Percentiles rank a stretch among this genome's conserved stretches.
These are phyloP conservation scores for Colletotrichum camelliae DNA, from an alignment of 2,329 filamentous ascomycete genomes.

Conservation along the genomic window DNA sequence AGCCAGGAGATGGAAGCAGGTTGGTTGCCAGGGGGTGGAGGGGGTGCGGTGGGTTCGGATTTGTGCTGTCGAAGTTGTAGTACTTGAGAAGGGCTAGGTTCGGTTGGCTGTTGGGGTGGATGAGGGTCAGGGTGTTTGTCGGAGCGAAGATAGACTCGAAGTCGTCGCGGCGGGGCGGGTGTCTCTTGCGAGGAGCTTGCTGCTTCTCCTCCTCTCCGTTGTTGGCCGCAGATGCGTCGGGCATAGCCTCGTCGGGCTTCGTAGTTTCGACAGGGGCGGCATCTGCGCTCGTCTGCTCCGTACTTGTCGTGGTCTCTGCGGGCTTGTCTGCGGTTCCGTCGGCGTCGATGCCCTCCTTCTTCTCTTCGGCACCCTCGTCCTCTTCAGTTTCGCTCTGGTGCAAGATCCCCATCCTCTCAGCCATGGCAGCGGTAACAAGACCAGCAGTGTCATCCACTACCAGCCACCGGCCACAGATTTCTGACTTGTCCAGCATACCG, in stretches of 20 bases:
- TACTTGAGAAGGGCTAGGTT: slow-evolving; percentile 89
- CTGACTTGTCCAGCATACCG: slow-evolving; percentile 74
- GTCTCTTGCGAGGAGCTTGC: not conserved
- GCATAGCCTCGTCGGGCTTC: not conserved
- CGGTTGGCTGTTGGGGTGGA: slow-evolving; percentile 84
- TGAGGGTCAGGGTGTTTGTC: slow-evolving; percentile 79
- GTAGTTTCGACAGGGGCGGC: not conserved
- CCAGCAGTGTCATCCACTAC: slow-evolving; percentile 89
- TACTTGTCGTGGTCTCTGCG: not conserved
- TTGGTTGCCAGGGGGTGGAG: slow-evolving; percentile 82
- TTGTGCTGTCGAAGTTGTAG: slow-evolving; percentile 81
- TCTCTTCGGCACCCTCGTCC: slow-evolving; percentile 31
- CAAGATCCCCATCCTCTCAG: slow-evolving; percentile 87
- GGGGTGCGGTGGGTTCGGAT: slow-evolving; percentile 60
- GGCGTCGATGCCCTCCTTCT: slow-evolving; percentile 15
- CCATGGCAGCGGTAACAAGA: slow-evolving; percentile 80
- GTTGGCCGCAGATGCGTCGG: not conserved
- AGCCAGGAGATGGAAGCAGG: slow-evolving; percentile 88
- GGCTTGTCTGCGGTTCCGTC: not conserved
- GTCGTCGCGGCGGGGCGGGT: slow-evolving; percentile 41
- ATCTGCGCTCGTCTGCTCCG: not conserved
- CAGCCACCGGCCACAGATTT: slow-evolving; percentile 66
- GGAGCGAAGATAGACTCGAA: slow-evolving; percentile 69
- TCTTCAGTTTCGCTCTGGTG: slow-evolving; percentile 47
- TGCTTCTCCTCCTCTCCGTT: not conserved